These are phyloP conservation scores for Pseudopyrenochaeta lycopersici DNA, from an alignment of 2,329 filamentous ascomycete genomes.

Conservation along the genomic window DNA sequence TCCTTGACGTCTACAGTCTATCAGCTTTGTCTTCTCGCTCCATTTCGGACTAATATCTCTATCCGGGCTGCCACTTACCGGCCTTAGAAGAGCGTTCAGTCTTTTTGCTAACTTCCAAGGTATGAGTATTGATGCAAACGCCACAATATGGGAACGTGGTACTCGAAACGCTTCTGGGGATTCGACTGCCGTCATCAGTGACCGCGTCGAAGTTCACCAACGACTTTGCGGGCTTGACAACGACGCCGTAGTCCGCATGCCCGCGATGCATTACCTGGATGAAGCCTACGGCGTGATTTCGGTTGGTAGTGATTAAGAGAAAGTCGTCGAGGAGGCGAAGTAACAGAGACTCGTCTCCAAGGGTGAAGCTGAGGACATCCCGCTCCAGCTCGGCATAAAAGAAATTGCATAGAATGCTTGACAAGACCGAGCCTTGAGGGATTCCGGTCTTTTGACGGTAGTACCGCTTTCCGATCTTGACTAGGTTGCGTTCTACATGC, in stretches of 20 bases:
- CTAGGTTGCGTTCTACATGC: conserved; percentile 84
- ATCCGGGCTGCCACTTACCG: conserved; percentile 51
- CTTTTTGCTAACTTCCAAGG: conserved; percentile 78
- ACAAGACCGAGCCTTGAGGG: conserved; percentile 90
- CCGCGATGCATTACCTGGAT: conserved; percentile 82
- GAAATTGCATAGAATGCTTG: conserved; percentile 88
- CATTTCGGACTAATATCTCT: background rate
- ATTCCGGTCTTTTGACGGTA: conserved; percentile 91
- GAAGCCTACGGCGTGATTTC: conserved; percentile 73
- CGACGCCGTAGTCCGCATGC: conserved; percentile 80
- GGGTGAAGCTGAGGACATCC: conserved; percentile 73
- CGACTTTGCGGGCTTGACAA: conserved; percentile 79
- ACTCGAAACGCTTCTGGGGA: conserved; percentile 50
- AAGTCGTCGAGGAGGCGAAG: conserved; percentile 93
- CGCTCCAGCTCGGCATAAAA: conserved; percentile 91
- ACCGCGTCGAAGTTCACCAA: conserved; percentile 81
- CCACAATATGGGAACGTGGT: conserved; percentile 91
- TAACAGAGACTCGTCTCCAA: conserved; percentile 69
- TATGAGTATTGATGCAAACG: conserved; percentile 75
- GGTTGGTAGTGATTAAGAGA: conserved; percentile 80
- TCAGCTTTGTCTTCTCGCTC: conserved; percentile 13
- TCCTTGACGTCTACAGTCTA: conserved; percentile 65
- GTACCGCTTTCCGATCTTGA: conserved; percentile 87
- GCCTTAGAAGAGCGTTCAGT: conserved; percentile 60
- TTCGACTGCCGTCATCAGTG: conserved; percentile 60